phyloP scores from a whole-genome alignment of 163 green algal species.

The Scenedesmus sp. region DNA sequence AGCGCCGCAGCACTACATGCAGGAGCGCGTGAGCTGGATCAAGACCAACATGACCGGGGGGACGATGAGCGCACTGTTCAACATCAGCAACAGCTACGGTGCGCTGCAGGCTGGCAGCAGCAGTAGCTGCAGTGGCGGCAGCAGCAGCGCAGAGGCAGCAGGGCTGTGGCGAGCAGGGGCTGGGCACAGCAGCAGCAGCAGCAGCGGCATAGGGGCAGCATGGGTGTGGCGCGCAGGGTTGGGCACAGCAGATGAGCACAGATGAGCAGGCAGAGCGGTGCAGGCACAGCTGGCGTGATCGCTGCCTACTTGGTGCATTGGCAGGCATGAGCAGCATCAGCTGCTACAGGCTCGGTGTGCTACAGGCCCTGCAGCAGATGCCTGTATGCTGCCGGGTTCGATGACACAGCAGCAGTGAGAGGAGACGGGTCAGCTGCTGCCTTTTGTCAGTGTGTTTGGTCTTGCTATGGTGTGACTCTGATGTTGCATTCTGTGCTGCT shows the following conservation, averaged over 20 bases:
- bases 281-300: neutral
- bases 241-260: too few species aligned
- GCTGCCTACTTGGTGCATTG: neutral
- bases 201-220: too few species aligned
- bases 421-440: too few species aligned
- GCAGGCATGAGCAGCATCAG: neutral
- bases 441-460: neutral
- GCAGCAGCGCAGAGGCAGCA: neutral
- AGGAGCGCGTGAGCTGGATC: conserved; percentile 86
- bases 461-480: neutral
- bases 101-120: conserved; percentile 18
- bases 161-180: too few species aligned
- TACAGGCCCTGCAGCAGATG: neutral
- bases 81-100: conserved; percentile 87
- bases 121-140: neutral
- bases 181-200: too few species aligned
- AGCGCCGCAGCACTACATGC: conserved; percentile 75
- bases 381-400: neutral
- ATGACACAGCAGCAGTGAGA: neutral
- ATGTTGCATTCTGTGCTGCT: neutral
- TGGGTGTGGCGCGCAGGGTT: too few species aligned
- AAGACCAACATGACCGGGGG: conserved; percentile 70
- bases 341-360: neutral
- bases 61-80: conserved; percentile 86
- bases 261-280: neutral